Percentiles rank a stretch among this genome's conserved stretches.
These are phyloP conservation scores for Pseudevernia furfuracea DNA, from an alignment of 495 filamentous ascomycete species.

Conservation along the genomic window DNA sequence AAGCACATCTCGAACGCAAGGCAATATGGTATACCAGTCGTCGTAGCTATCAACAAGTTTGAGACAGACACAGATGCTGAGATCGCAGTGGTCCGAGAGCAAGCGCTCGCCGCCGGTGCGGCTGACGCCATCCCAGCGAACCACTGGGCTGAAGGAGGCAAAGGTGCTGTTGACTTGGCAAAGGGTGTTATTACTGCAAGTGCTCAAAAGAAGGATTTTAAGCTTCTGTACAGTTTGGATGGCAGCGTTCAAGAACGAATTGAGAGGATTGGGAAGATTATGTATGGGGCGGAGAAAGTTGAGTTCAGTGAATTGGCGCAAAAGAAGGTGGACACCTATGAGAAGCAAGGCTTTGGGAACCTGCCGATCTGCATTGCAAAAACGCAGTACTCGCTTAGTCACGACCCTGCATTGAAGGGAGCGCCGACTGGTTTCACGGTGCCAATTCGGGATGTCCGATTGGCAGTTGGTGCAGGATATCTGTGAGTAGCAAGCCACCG, in stretches of 20 bases:
- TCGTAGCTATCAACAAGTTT: constrained; percentile 96
- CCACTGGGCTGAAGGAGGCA: constrained; percentile 95
- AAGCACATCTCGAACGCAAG: constrained; percentile 90
- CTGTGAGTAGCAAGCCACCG: constrained; percentile 47
- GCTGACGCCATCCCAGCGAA: constrained; percentile 90
- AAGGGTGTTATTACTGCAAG: constrained; percentile 76
- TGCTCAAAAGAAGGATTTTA: constrained; percentile 81
- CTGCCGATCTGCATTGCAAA: constrained; percentile 95
- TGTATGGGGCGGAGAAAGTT: constrained; percentile 89
- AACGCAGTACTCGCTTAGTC: constrained; percentile 94
- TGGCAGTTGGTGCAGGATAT: constrained; percentile 91
- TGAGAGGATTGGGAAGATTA: constrained; percentile 78
- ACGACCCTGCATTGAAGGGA: constrained; percentile 89
- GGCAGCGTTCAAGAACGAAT: constrained; percentile 83
- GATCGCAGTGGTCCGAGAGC: constrained; percentile 78
- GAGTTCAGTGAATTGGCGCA: constrained; percentile 92
- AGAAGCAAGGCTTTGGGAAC: constrained; percentile 81
- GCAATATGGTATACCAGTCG: constrained; percentile 85
- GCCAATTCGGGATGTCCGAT: constrained; percentile 85
- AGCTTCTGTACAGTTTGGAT: constrained; percentile 74
- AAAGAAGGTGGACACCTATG: constrained; percentile 93
- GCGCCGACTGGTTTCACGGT: constrained; percentile 95
- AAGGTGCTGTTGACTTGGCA: constrained; percentile 83
- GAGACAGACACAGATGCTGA: constrained; percentile 90
- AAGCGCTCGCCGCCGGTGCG: constrained; percentile 85